phyloP scores from a whole-genome alignment of 306 rosid species.

The barrel medic (Medicago truncatula) region MtrunA17r5.0-ANR NC_053045.1:54533501-54534000 shows the following conservation, averaged over 20 bases:
- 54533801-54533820: conserved; percentile 19
- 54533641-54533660: background rate
- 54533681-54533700: conserved; percentile 63
- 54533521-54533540: conserved; percentile 1
- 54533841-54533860: conserved; percentile 30
- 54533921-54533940: conserved; percentile 93
- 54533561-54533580: conserved; percentile 8
- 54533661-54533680: conserved; percentile 66
- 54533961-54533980: conserved; percentile 74
- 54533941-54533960: conserved; percentile 86
- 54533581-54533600: background rate
- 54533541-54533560: background rate
- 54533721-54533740: conserved; percentile 93
- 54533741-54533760: conserved; percentile 76
- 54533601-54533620: background rate
- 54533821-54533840: conserved; percentile 23
- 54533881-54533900: conserved; percentile 61
- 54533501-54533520: background rate
- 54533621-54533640: conserved; percentile 8
- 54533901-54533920: conserved; percentile 90
- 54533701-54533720: conserved; percentile 75
- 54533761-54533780: conserved; percentile 79
- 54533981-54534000: conserved; percentile 76
- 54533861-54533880: conserved; percentile 19
- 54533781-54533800: conserved; percentile 84